A percentile compares a stretch with the other conserved stretches of the same genome.
These are phyloP conservation scores for Verticillium zaregamsianum DNA, from an alignment of 2,329 filamentous ascomycete genomes.

Conservation along the genomic window DNA sequence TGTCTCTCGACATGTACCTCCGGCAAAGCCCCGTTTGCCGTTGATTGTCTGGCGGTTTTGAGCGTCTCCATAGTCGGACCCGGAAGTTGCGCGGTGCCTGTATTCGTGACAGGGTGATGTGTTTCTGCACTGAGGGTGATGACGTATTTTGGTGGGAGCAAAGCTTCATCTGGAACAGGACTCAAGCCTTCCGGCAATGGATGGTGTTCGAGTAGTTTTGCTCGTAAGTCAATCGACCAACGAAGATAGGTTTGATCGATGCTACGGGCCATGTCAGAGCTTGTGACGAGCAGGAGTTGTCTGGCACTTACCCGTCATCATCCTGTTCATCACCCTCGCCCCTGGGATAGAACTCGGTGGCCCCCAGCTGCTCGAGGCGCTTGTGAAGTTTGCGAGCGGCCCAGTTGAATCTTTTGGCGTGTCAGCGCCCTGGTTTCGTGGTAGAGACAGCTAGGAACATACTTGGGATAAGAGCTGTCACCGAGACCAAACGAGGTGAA, in stretches of 20 bases:
- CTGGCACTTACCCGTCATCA: slow-evolving; percentile 72
- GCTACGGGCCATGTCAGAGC: slow-evolving; percentile 35
- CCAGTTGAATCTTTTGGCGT: slow-evolving; percentile 72
- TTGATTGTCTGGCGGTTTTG: neutral
- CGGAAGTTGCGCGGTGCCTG: neutral
- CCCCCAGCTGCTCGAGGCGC: slow-evolving; percentile 78
- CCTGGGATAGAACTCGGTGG: slow-evolving; percentile 66
- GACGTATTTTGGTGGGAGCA: slow-evolving; percentile 72
- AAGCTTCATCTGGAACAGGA: slow-evolving; percentile 69
- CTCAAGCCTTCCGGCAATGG: slow-evolving; percentile 63
- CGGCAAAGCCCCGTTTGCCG: neutral
- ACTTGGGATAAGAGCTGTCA: slow-evolving; percentile 93
- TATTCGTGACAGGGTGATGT: neutral
- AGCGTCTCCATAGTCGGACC: no score
- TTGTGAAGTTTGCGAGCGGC: slow-evolving; percentile 85
- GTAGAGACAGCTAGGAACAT: slow-evolving; percentile 22
- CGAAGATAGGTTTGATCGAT: slow-evolving; percentile 77
- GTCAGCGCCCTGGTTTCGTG: neutral
- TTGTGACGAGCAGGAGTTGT: neutral
- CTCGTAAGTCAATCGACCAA: slow-evolving; percentile 68
- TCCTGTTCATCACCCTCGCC: slow-evolving; percentile 94
- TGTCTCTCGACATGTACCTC: neutral
- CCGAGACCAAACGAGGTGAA: slow-evolving; percentile 90
- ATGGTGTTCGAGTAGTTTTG: slow-evolving; percentile 60
- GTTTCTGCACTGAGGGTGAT: slow-evolving; percentile 23